Evolutionary conservation across 2,329 filamentous ascomycete species (phyloP).

Genomic region (Clarireedia monteithiana): DNA sequence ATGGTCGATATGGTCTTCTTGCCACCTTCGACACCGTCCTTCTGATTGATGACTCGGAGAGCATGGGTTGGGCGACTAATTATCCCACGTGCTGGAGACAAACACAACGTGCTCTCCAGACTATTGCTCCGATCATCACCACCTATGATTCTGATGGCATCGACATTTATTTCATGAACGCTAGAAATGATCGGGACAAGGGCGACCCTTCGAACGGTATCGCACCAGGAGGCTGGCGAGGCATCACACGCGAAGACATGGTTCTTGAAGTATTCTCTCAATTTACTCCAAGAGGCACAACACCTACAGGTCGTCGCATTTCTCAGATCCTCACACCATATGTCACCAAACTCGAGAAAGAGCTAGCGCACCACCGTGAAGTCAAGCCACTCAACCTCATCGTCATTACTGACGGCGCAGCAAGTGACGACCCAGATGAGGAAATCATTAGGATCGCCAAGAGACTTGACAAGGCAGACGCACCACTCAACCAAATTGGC

Average conservation of each 20-base stretch:
- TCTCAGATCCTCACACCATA: conserved; percentile 68
- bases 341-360: conserved; percentile 44
- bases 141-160: conserved; percentile 74
- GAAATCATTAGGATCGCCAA: conserved; percentile 60
- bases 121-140: conserved; percentile 78
- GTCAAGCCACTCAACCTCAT: conserved; percentile 85
- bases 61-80: conserved; percentile 51
- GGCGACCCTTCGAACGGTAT: conserved; percentile 31
- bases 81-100: conserved; percentile 59
- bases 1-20: conserved; percentile 62
- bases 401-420: conserved; percentile 81
- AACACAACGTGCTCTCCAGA: conserved; percentile 58
- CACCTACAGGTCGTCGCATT: conserved; percentile 68
- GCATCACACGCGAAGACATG: conserved; percentile 48
- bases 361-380: conserved; percentile 28
- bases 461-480: conserved; percentile 61
- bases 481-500: conserved; percentile 74
- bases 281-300: conserved; percentile 57
- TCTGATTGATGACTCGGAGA: conserved; percentile 85
- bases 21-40: conserved; percentile 78
- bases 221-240: conserved; percentile 49
- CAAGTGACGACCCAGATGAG: conserved; percentile 70
- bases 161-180: conserved; percentile 87
- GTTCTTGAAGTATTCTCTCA: conserved; percentile 64
- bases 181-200: conserved; percentile 34